phyloP scores from a whole-genome alignment of 1,139 yeast species.

The Yamadazyma blattariae region DNA sequence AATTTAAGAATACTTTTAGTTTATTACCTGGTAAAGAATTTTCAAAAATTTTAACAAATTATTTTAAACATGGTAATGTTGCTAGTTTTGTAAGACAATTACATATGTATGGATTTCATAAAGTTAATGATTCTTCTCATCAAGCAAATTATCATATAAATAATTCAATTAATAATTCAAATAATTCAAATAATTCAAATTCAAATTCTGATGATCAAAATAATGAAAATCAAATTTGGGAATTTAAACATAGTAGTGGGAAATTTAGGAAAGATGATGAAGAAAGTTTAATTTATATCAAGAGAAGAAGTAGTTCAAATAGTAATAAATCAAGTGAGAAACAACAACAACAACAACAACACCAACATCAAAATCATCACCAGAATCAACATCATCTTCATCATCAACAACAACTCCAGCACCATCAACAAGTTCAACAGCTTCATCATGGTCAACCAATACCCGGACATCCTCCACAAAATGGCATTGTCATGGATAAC shows the following conservation, averaged over 20 bases:
- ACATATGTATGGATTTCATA: constrained; percentile 51
- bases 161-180: too few relatives aligned
- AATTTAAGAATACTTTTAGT: constrained; percentile 57
- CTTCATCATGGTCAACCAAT: neutral
- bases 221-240: constrained; percentile 57
- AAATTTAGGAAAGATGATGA: constrained; percentile 75
- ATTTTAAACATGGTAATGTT: constrained; percentile 47
- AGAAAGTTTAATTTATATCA: constrained; percentile 60
- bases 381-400: neutral
- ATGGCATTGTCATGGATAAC: neutral
- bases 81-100: constrained; percentile 47
- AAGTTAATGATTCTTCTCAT: constrained; percentile 41
- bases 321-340: constrained; percentile 2
- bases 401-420: neutral
- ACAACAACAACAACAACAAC: neutral
- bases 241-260: constrained; percentile 82
- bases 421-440: neutral
- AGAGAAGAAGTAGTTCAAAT: constrained; percentile 50
- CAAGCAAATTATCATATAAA: neutral
- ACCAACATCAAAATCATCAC: neutral
- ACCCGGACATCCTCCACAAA: neutral
- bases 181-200: neutral
- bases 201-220: constrained; percentile 5
- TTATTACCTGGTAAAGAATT: constrained; percentile 55
- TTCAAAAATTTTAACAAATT: constrained; percentile 40